phyloP scores from a whole-genome alignment of 1,139 yeast species.

The Taphrina wiesneri region DNA sequence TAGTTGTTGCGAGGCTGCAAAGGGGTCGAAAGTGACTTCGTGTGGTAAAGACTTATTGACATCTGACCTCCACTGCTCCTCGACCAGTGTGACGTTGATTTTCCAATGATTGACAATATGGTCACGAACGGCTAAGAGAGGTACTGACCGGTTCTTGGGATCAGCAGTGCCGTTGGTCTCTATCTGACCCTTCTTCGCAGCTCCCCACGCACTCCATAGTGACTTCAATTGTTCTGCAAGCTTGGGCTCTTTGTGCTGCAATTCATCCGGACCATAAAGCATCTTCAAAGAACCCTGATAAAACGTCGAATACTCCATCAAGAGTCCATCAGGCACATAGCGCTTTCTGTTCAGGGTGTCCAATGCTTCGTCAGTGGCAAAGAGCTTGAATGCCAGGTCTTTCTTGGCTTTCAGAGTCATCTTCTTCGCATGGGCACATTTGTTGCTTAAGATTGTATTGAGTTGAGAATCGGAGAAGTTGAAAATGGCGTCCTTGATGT shows the following conservation, averaged over 20 bases:
- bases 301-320: slow-evolving; percentile 29
- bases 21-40: slow-evolving; percentile 28
- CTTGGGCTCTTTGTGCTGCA: slow-evolving; percentile 24
- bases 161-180: neutral
- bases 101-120: slow-evolving; percentile 23
- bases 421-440: slow-evolving; percentile 5
- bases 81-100: slow-evolving; percentile 23
- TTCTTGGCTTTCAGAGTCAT: slow-evolving; percentile 24
- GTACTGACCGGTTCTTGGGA: neutral
- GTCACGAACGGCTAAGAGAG: slow-evolving; percentile 10
- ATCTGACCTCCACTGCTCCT: neutral
- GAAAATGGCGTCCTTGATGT: slow-evolving; percentile 21
- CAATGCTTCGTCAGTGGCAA: slow-evolving; percentile 29
- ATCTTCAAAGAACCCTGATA: slow-evolving; percentile 27
- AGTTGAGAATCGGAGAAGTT: slow-evolving; percentile 29
- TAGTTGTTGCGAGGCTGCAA: slow-evolving; percentile 20
- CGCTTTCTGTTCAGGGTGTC: slow-evolving; percentile 27
- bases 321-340: slow-evolving; percentile 29
- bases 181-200: slow-evolving; percentile 1
- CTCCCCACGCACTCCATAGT: slow-evolving; percentile 28
- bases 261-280: slow-evolving; percentile 28
- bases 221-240: slow-evolving; percentile 17
- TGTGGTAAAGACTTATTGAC: neutral
- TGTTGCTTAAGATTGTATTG: slow-evolving; percentile 17
- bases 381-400: slow-evolving; percentile 26